phyloP scores from a whole-genome alignment of 2,329 filamentous ascomycete genomes.

The Laburnicola sp. region DNA sequence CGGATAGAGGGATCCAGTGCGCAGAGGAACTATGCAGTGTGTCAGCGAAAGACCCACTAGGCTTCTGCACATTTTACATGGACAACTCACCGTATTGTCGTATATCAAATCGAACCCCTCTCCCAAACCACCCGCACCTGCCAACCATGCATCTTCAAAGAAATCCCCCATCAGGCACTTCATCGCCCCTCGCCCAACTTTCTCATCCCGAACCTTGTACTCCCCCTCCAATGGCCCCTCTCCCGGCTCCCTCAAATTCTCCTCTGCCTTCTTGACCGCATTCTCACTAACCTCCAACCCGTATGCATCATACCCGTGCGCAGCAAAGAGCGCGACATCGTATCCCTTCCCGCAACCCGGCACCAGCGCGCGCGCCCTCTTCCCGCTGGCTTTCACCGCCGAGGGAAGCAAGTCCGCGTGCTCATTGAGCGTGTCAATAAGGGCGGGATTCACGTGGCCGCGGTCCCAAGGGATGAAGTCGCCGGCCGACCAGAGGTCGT shows the following conservation, averaged over 20 bases:
- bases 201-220: conserved; percentile 49
- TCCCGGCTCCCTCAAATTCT: conserved; percentile 40
- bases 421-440: conserved; percentile 56
- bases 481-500: conserved; percentile 58
- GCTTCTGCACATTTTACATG: background rate
- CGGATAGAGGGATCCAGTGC: conserved; percentile 59
- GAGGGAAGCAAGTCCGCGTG: conserved; percentile 42
- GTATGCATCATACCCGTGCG: conserved; percentile 75
- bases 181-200: conserved; percentile 54
- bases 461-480: conserved; percentile 63
- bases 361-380: conserved; percentile 65
- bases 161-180: conserved; percentile 67
- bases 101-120: conserved; percentile 67
- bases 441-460: conserved; percentile 60
- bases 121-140: conserved; percentile 39
- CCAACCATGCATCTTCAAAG: conserved; percentile 63
- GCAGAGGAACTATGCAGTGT: conserved; percentile 59
- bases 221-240: conserved; percentile 45
- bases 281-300: conserved; percentile 69
- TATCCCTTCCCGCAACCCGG: conserved; percentile 83
- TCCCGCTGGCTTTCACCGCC: conserved; percentile 22
- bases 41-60: background rate
- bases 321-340: conserved; percentile 74
- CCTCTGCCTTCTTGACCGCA: conserved; percentile 53
- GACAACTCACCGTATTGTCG: conserved; percentile 60